These are phyloP conservation scores for Fonsecaea nubica DNA, from an alignment of 2,329 filamentous ascomycete genomes.

Conservation along the genomic window DNA sequence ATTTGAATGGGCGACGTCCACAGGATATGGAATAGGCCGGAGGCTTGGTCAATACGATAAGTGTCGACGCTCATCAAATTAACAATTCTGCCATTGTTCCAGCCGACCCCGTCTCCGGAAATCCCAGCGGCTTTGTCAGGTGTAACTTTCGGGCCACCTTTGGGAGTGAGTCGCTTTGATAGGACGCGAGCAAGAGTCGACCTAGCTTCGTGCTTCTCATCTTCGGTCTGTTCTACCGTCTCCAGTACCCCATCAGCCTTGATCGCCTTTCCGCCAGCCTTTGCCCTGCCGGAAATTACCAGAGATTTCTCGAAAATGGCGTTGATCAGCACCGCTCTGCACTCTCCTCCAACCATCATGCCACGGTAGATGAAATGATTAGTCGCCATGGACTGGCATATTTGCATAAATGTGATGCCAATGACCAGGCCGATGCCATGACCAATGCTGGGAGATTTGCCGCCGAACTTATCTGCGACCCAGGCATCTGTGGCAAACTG, in stretches of 20 bases:
- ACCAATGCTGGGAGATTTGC: constrained; percentile 70
- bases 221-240: constrained; percentile 53
- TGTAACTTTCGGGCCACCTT: constrained; percentile 47
- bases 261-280: constrained; percentile 73
- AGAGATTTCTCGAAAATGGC: constrained; percentile 92
- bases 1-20: constrained; percentile 86
- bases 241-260: constrained; percentile 58
- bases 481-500: constrained; percentile 83
- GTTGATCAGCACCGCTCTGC: constrained; percentile 79
- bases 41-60: constrained; percentile 87
- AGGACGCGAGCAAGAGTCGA: constrained; percentile 39
- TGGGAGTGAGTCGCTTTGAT: constrained; percentile 50
- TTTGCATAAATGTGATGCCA: constrained; percentile 84
- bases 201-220: constrained; percentile 46
- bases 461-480: constrained; percentile 60
- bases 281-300: constrained; percentile 84
- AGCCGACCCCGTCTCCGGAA: constrained; percentile 75
- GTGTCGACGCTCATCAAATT: constrained; percentile 96
- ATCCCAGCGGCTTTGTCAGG: constrained; percentile 56
- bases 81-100: constrained; percentile 90
- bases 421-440: constrained; percentile 81
- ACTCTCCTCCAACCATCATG: constrained; percentile 88
- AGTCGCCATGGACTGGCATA: constrained; percentile 77
- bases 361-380: constrained; percentile 94
- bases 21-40: constrained; percentile 84